phyloP scores from a whole-genome alignment of 768 basidiomycete genomes.

The Crassisporium funariophilum region DNA sequence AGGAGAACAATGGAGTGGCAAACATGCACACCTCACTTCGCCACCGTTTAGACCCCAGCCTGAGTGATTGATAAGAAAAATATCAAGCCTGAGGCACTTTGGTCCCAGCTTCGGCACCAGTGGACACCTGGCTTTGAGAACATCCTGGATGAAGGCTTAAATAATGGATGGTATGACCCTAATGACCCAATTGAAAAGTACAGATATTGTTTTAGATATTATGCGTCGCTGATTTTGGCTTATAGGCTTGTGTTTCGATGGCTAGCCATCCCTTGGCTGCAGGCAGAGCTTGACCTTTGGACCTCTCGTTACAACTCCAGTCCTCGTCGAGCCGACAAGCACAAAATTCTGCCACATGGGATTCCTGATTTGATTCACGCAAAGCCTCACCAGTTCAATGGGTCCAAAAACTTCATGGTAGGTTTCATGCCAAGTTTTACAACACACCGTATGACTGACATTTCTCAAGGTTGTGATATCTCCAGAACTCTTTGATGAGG shows the following conservation, averaged over 20 bases:
- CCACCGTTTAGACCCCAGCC: constrained; percentile 40
- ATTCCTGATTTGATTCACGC: not conserved
- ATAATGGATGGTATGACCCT: constrained; percentile 30
- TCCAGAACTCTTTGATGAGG: not conserved
- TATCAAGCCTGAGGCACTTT: constrained; percentile 43
- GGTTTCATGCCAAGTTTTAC: not conserved
- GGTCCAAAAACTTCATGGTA: not conserved
- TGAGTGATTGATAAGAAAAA: constrained; percentile 40
- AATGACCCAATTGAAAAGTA: constrained; percentile 25
- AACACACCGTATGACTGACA: not conserved
- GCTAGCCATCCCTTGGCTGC: constrained; percentile 40
- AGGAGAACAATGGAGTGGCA: constrained; percentile 47
- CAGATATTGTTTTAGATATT: not conserved
- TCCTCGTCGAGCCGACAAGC: not conserved
- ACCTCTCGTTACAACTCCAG: not conserved
- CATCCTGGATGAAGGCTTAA: constrained; percentile 31
- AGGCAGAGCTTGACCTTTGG: constrained; percentile 30
- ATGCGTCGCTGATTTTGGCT: not conserved
- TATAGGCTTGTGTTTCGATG: constrained; percentile 38
- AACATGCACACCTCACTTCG: constrained; percentile 43
- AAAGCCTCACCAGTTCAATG: not conserved
- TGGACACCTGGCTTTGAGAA: constrained; percentile 40
- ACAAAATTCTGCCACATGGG: not conserved
- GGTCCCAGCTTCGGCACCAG: constrained; percentile 36
- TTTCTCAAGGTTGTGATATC: not conserved